Evolutionary conservation across 352 stramenopile genomes (phyloP), one percentile per base, ranked within the genome.

Genomic region (Phytophthora sp.): DNA sequence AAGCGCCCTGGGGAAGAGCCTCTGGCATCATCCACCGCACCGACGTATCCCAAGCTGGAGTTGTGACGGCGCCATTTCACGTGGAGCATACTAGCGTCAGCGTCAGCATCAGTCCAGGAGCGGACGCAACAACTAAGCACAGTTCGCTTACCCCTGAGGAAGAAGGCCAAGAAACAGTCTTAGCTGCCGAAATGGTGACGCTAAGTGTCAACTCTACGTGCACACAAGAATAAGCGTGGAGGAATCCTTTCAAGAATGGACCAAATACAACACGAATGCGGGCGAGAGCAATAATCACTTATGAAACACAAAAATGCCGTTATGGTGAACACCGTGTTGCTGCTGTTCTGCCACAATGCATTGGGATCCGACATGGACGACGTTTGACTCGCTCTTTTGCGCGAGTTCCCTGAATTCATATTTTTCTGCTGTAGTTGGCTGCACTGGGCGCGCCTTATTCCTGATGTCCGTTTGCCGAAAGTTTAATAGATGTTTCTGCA

Each of bases 41-140:
- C 11, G 64, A 72, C 7, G 82, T 93, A 16, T 66, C 73, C 3
- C 80, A 90, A 41, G 66, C 53, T 9, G 78, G 75, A 1, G 55
- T 90, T 29, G 60, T 67, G 9, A 67, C 80, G 15, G 79, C 76
- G 47, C 35, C 55, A 30, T 60, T 71, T 46, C n/a, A 49, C 4
- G 39, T 80, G 24, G 49, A 67, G 18, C 62, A 27, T 11, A 49
- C 41, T 3, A 50, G 5, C 23, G 36, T n/a, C 13, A 46, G 33
- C 15, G 44, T 60, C 13, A 46, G 33, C 15, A 38, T 60, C 21
- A 59, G 12, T 30, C 33, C 56, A 16, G 47, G 6, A 23, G 51
- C 16, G n/a, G 36, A 21, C 21, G 16, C 15, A 46, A 23, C 45
- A 45, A 63, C 66, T 15, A 64, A 73, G 31, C n/a, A 47, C 33